phyloP scores from a whole-genome alignment of 768 basidiomycete species.

The Nevesoporus exiguus region DNA sequence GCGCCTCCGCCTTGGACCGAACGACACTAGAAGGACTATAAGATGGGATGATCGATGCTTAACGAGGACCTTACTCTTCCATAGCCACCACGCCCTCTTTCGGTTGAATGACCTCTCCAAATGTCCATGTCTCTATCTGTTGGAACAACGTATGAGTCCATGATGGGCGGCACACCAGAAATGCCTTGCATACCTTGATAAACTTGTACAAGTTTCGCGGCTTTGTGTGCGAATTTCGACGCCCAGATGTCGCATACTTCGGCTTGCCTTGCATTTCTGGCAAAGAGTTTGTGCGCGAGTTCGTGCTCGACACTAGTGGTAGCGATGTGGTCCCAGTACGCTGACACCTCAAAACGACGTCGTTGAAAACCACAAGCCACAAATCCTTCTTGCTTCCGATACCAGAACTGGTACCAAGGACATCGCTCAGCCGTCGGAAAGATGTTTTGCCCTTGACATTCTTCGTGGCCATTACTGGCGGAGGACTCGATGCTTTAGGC shows the following conservation, averaged over 20 bases:
- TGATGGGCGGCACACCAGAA: neutral
- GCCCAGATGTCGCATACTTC: constrained; percentile 80
- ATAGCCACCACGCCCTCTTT: constrained; percentile 80
- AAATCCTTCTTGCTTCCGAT: constrained; percentile 75
- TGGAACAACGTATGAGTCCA: constrained; percentile 7
- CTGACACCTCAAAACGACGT: constrained; percentile 91
- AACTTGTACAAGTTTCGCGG: constrained; percentile 94
- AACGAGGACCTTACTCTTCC: constrained; percentile 69
- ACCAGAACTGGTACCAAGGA: constrained; percentile 59
- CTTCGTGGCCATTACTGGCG: constrained; percentile 40
- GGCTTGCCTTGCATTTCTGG: constrained; percentile 83
- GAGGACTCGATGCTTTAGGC: constrained; percentile 34
- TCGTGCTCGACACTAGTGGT: constrained; percentile 66
- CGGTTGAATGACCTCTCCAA: constrained; percentile 71
- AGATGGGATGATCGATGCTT: constrained; percentile 5
- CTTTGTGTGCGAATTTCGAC: constrained; percentile 70
- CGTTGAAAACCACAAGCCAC: constrained; percentile 95
- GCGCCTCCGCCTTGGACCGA: constrained; percentile 62
- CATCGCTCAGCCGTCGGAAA: constrained; percentile 86
- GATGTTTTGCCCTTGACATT: constrained; percentile 79
- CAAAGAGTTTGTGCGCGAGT: constrained; percentile 67
- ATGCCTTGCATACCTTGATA: constrained; percentile 58
- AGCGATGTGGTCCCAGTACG: constrained; percentile 85
- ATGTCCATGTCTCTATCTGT: constrained; percentile 86
- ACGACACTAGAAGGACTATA: constrained; percentile 49